phyloP scores from a whole-genome alignment of 768 basidiomycete genomes.

The Suillus alpinus region DNA sequence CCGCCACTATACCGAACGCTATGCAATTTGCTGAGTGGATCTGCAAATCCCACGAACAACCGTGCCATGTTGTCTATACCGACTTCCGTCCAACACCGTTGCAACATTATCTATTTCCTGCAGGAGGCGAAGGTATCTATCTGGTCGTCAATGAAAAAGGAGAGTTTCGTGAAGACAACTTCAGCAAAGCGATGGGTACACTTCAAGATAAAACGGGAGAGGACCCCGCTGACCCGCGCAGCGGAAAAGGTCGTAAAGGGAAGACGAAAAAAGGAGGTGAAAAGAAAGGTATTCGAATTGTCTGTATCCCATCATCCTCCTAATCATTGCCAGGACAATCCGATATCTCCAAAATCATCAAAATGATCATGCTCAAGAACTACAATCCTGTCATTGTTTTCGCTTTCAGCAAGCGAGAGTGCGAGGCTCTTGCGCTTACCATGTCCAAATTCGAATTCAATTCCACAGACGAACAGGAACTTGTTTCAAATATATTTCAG shows the following conservation, averaged over 20 bases:
- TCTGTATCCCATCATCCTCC: not conserved
- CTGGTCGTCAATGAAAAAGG: constrained; percentile 99
- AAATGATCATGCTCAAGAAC: constrained; percentile 97
- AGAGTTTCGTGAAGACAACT: constrained; percentile 96
- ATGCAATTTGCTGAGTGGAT: constrained; percentile 99
- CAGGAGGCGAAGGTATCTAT: constrained; percentile 95
- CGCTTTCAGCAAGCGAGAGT: constrained; percentile 97
- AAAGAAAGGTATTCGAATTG: constrained; percentile 64
- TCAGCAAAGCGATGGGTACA: constrained; percentile 96
- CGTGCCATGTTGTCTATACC: constrained; percentile 98
- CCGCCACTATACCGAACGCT: constrained; percentile 98
- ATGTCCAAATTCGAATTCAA: constrained; percentile 98
- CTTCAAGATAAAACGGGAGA: constrained; percentile 82
- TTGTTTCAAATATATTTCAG: constrained; percentile 84
- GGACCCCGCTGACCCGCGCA: constrained; percentile 84
- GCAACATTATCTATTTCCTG: constrained; percentile 97
- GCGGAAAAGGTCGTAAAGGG: constrained; percentile 87
- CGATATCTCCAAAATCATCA: constrained; percentile 96
- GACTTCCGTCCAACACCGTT: constrained; percentile 98
- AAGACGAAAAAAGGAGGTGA: constrained; percentile 92
- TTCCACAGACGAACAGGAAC: constrained; percentile 84
- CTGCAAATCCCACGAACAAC: constrained; percentile 93
- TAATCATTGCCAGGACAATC: constrained; percentile 58
- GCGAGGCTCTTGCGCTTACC: constrained; percentile 86
- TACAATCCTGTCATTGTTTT: constrained; percentile 99